Evolutionary conservation across 2,329 filamentous ascomycete species (phyloP), one percentile per base, ranked within the genome.

Genomic region (Daldinia sp.): DNA sequence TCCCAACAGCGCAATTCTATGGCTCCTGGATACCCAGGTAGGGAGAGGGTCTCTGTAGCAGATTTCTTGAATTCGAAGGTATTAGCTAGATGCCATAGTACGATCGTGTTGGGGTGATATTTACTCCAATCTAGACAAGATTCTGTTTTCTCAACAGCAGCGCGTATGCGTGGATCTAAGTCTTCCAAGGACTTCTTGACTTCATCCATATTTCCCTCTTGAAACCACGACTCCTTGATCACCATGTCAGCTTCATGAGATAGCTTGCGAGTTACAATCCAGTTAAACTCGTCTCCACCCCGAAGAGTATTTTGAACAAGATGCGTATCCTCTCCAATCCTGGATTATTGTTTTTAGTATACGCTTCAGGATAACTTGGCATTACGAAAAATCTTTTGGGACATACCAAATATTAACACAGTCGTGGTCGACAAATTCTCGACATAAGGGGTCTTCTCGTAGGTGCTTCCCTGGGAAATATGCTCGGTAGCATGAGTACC

Each of bases 401-500:
- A 56, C 61, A 10, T 67, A 68, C 75, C 77, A 81, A 52, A 80
- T 80, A 63, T 81, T 81, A 11, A 80, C 78, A 58, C 77, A 80
- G 60, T 81, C 79, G 25, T 79, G 76, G 49, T 76, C 73, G 0
- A 80, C 73, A 45, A 80, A 79, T n/a, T 77, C 76, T 29, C 75
- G 72, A 61, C 77, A 80, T 19, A 74, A 43, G 3, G 74, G 72
- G 34, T 78, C 74, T 7, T 75, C 72, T 30, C 68, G 73, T 13
- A 80, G 69, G 37, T 77, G 71, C 7, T 72, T 66, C 3, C 78
- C 74, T 13, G 76, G 74, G 60, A 79, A 78, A 56, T 79, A 85
- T 0, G 83, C 81, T 21, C 83, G 75, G 74, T 80, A 85, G 41
- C 83, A 83, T 0, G 83, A 82, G 65, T 85, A 85, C 0, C 83